phyloP scores from a whole-genome alignment of 805 yeast species.

The Kodamaea nitidulidarum region DNA sequence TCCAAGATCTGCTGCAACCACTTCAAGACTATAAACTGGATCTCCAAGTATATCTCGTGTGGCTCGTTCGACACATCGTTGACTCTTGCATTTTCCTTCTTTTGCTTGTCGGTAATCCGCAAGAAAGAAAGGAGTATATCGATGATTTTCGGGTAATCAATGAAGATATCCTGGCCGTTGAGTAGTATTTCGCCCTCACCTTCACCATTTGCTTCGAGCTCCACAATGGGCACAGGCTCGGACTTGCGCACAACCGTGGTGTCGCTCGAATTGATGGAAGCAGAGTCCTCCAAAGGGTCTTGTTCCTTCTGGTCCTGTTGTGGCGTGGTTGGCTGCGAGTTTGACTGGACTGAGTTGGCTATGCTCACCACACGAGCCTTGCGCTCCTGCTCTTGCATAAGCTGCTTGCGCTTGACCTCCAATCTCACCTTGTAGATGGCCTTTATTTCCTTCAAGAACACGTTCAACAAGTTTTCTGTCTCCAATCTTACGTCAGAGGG shows the following conservation, averaged over 20 bases:
- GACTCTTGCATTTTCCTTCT: conserved; percentile 15
- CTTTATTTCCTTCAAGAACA: conserved; percentile 74
- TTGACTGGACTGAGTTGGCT: background rate
- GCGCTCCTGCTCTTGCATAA: conserved; percentile 15
- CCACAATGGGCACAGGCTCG: conserved; percentile 3
- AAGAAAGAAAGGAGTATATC: conserved; percentile 79
- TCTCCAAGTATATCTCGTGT: conserved; percentile 46
- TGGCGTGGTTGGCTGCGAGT: background rate
- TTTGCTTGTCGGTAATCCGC: conserved; percentile 45
- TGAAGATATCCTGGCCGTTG: conserved; percentile 66
- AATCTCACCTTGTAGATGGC: conserved; percentile 67
- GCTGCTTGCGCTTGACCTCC: conserved; percentile 35
- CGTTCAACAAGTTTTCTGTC: conserved; percentile 72
- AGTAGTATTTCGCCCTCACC: conserved; percentile 33
- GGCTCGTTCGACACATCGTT: conserved; percentile 31
- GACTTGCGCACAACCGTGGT: conserved; percentile 21
- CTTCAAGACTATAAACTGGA: conserved; percentile 71
- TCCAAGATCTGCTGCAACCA: conserved; percentile 78
- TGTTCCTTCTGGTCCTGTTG: conserved; percentile 8
- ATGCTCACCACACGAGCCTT: background rate
- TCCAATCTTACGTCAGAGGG: conserved; percentile 84
- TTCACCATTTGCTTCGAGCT: conserved; percentile 2
- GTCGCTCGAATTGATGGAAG: conserved; percentile 25
- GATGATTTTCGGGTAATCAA: conserved; percentile 76
- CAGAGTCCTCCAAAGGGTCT: conserved; percentile 17